Evolutionary conservation across 139 green algal genomes (phyloP), one percentile per base, ranked within the genome.

Genomic region (Chloropicon primus): DNA sequence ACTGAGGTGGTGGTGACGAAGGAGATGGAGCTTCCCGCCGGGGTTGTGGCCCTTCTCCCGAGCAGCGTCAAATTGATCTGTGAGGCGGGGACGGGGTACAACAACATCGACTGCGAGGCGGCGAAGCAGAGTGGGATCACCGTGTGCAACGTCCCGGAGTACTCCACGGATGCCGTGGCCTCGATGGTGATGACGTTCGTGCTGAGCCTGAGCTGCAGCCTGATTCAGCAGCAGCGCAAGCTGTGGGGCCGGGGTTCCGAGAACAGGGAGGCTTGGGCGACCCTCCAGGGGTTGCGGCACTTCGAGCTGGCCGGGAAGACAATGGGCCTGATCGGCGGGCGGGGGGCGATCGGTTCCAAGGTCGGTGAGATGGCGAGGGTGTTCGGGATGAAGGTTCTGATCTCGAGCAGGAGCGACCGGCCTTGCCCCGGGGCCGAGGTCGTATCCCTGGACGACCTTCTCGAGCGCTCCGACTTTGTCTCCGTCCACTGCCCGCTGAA

Each of bases 11-110:
- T 84, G 22, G 26, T 84, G n/a, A 81, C 80, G 23, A 84, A 84
- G 74, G 81, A 85, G 28, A 62, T 85, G 24, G 23, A 27, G 25
- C 25, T 82, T 1, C 41, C 75, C 29, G 74, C 71, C 17, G 25
- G 80, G 2, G 10, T 74, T 1, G 71, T 85, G 21, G 71, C 54
- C 5, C 17, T 2, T 1, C 29, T 81, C 0, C 81, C 81, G 23
- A 2, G 0, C 1, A 74, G 1, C 2, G 77, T 85, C n/a, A 78
- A 80, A 29, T 5, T 85, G 5, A 82, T 85, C 21, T 77, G 53
- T 74, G 81, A 85, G 25, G 81, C 81, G 1, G 81, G 81, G 1
- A 85, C 81, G 41, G 41, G 81, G 10, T 85, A 78, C 73, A 85
- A 85, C 53, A 85, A 85, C 77, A 82, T 85, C 74, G 77, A 85